A percentile compares a stretch with the other conserved stretches of the same genome.
Conservation (phyloP, 441 rosid species). For the Populus hybrid region DNA sequence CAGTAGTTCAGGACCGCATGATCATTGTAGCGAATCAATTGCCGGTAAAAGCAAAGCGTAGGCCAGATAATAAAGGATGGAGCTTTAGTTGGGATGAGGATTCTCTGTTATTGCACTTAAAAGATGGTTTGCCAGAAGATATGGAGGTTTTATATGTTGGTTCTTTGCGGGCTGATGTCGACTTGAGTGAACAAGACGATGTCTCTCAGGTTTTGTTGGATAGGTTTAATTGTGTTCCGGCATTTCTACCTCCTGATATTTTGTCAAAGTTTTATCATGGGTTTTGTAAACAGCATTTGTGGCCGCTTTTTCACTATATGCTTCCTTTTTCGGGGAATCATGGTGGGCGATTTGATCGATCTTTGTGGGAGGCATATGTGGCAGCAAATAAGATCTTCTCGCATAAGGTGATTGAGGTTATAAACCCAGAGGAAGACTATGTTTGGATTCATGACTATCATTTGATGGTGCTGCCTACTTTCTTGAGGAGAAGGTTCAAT, state of each 20-base stretch:
- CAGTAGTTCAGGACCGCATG: slow-evolving; percentile 56
- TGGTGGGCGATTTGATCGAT: slow-evolving; percentile 67
- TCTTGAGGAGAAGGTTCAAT: slow-evolving; percentile 64
- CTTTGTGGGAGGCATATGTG: slow-evolving; percentile 81
- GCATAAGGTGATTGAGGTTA: slow-evolving; percentile 67
- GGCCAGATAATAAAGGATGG: slow-evolving; percentile 81
- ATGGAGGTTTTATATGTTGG: slow-evolving; percentile 84
- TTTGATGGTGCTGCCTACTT: slow-evolving; percentile 80
- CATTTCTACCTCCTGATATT: slow-evolving; percentile 66
- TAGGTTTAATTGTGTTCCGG: slow-evolving; percentile 72
- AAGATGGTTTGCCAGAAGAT: slow-evolving; percentile 76
- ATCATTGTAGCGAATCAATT: slow-evolving; percentile 70
- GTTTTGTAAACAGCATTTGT: slow-evolving; percentile 75
- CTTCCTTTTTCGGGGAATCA: slow-evolving; percentile 65
- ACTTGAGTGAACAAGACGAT: slow-evolving; percentile 61
- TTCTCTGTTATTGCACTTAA: slow-evolving; percentile 54
- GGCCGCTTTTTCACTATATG: slow-evolving; percentile 85
- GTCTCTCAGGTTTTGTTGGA: slow-evolving; percentile 70
- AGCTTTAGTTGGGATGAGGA: slow-evolving; percentile 81
- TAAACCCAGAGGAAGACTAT: slow-evolving; percentile 75
- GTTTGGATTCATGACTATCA: slow-evolving; percentile 87
- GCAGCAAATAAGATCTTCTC: slow-evolving; percentile 71
- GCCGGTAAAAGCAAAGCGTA: slow-evolving; percentile 75
- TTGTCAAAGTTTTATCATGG: slow-evolving; percentile 69
- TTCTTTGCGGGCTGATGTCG: slow-evolving; percentile 58